phyloP scores from a whole-genome alignment of 768 basidiomycete species.

The Termitomyces bulborhizus region DNA sequence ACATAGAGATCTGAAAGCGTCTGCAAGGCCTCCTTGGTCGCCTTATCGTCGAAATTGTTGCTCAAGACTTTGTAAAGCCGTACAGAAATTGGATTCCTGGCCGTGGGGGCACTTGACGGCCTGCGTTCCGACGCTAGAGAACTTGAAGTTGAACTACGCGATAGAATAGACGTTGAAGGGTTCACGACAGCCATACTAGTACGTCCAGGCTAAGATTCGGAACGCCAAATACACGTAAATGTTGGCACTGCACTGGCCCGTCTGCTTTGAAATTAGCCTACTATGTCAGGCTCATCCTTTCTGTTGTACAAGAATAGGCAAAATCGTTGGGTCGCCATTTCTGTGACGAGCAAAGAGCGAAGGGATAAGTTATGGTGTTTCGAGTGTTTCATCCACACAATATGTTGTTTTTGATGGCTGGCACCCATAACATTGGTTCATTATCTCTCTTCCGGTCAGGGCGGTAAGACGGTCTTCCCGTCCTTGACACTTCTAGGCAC shows the following conservation, averaged over 20 bases:
- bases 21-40: conserved; percentile 72
- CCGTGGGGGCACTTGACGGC: conserved; percentile 19
- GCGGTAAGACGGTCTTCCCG: too few relatives aligned
- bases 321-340: too few relatives aligned
- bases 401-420: too few relatives aligned
- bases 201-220: not conserved
- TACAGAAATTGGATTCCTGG: conserved; percentile 72
- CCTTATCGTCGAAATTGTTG: conserved; percentile 70
- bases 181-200: conserved; percentile 1
- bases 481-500: too few relatives aligned
- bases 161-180: conserved; percentile 6
- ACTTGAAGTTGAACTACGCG: conserved; percentile 5
- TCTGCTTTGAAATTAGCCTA: too few relatives aligned
- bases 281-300: too few relatives aligned
- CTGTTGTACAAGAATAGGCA: too few relatives aligned
- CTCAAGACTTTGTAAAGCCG: conserved; percentile 89
- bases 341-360: too few relatives aligned
- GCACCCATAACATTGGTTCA: too few relatives aligned
- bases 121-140: conserved; percentile 12
- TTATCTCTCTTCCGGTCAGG: too few relatives aligned
- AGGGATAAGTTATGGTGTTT: too few relatives aligned
- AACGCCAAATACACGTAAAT: not conserved
- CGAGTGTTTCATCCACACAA: too few relatives aligned
- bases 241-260: not conserved
- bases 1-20: conserved; percentile 81